Percentiles rank a stretch among this genome's conserved stretches.
Conservation (phyloP, 768 basidiomycete species). For the Rhizopogon roseolus region DNA sequence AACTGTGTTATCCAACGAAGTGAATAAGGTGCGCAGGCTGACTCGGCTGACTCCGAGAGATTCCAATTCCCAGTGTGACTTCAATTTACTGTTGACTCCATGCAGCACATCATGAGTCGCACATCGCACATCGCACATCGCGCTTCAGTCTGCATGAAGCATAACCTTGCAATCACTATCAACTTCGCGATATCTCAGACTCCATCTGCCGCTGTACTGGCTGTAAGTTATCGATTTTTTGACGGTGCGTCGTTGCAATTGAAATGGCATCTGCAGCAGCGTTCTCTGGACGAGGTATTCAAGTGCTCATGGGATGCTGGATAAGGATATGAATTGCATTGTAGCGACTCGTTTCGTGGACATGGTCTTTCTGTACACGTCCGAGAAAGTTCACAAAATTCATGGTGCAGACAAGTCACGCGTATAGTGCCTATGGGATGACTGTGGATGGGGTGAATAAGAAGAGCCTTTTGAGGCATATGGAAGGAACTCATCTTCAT, state of each 20-base stretch:
- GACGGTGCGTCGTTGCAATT: neutral
- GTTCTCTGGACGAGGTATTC: neutral
- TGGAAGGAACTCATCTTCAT: slow-evolving; percentile 20
- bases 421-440: neutral
- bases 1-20: no score
- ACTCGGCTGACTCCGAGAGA: no score
- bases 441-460: neutral
- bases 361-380: neutral
- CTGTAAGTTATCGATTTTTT: neutral
- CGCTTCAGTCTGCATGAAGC: no score
- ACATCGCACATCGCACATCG: no score
- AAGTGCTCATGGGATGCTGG: neutral
- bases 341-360: neutral
- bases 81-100: no score
- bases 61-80: no score
- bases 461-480: slow-evolving; percentile 8
- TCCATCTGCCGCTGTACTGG: no score
- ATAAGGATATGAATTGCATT: accelerated
- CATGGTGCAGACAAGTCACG: neutral
- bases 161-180: no score
- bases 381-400: neutral
- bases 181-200: no score
- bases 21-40: no score
- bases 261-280: neutral
- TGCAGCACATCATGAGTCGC: no score